Base-by-base conservation (phyloP, 129 eudicot species). In the Cynara cardunculus region DNA sequence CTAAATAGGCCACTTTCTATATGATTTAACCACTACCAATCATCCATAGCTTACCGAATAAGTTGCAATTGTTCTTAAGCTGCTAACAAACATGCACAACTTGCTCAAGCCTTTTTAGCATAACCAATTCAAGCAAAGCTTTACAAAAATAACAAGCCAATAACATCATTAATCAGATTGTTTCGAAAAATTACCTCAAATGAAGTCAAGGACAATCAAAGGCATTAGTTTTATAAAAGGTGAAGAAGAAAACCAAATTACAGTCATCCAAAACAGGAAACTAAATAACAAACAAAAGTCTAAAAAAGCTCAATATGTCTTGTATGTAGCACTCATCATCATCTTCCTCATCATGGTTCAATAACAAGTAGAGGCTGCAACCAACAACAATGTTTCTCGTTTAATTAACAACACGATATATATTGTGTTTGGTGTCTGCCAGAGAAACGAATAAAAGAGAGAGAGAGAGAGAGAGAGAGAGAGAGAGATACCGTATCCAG, bases 361-460 rank as follows among this genome's bases (percentile, higher is more conserved):
- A 92, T 90, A 78, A 88, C 80, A 85, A 92, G 83, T 53, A 92
- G 87, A 35, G 94, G 94, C 97, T 92, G 97, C 94, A 89, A 32
- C 26, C 68, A 85, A 69, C 31, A 64, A 35, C 18, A 3, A 32
- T 16, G 22, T 39, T 34, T 67, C 32, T 80, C n/a, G 16, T 76
- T 32, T n/a, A 75, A 75, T 56, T 24, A 72, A 18, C 61, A 49
- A 76, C 28, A 27, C 56, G 7, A 73, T 69, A 67, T 13, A 59
- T 31, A 72, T 9, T 10, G 9, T n/a, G 13, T 32, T 34, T 13
- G 10, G 75, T 71, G 56, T 71, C 25, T 34, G 49, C 18, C 0
- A 10, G 12, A 41, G 53, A 41, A 34, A 34, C 39, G 1, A 1
- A 34, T 5, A 34, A 28, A 1, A 28, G 44, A 1, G 25, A 35